Conservation (phyloP, 495 filamentous ascomycete species). For the Delitschia confertaspora region DNA sequence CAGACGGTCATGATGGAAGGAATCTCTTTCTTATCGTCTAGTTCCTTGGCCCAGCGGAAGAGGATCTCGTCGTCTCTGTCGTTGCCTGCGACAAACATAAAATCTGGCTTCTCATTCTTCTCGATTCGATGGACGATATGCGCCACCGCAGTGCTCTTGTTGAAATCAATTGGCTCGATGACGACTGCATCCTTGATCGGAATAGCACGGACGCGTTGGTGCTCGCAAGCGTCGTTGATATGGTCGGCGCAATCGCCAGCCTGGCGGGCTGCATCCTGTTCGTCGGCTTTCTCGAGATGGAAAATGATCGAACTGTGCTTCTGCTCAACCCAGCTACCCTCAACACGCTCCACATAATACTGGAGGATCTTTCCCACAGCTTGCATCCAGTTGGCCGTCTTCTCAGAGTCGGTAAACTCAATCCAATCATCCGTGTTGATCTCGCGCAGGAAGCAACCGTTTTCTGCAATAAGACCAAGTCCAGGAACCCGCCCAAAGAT, state of each 20-base stretch:
- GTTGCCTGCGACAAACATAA: constrained; percentile 78
- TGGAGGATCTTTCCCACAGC: constrained; percentile 65
- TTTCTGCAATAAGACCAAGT: constrained; percentile 83
- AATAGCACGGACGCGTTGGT: constrained; percentile 72
- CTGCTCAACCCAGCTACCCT: constrained; percentile 77
- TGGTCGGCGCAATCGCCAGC: constrained; percentile 82
- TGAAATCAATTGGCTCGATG: constrained; percentile 72
- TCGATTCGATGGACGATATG: constrained; percentile 54
- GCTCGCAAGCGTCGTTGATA: constrained; percentile 83
- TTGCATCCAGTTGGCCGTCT: constrained; percentile 65
- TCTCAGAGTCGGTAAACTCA: constrained; percentile 57
- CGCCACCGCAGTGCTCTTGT: constrained; percentile 71
- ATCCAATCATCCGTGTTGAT: constrained; percentile 58
- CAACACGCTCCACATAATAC: constrained; percentile 82
- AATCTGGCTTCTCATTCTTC: constrained; percentile 51
- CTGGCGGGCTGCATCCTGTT: constrained; percentile 63
- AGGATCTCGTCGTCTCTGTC: constrained; percentile 86
- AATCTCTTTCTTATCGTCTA: constrained; percentile 47
- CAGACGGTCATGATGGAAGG: constrained; percentile 71
- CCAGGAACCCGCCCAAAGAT: constrained; percentile 70
- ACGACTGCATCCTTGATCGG: constrained; percentile 68
- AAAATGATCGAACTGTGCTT: constrained; percentile 80
- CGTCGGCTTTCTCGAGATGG: constrained; percentile 75
- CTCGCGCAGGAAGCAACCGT: constrained; percentile 78
- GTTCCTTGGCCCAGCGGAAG: constrained; percentile 83